Conservation (phyloP, 108 stramenopile genomes). For the Fistulifera pelliculosa region DNA sequence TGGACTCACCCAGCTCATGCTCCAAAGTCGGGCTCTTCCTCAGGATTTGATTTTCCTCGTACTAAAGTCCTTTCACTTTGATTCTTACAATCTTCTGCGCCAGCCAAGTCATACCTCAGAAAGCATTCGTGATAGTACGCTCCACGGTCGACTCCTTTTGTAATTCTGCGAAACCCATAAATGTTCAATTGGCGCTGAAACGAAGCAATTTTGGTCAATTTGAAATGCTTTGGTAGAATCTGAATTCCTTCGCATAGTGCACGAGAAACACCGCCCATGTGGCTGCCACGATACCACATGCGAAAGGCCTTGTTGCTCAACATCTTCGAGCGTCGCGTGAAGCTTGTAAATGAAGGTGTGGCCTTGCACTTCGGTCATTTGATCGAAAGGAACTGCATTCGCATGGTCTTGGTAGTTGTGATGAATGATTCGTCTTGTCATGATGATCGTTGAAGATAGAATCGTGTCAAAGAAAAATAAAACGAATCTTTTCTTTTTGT, state of each 20-base stretch:
- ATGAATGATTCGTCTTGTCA: too few species aligned
- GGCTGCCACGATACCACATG: constrained; percentile 55
- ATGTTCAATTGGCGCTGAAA: constrained; percentile 84
- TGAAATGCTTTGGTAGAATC: constrained; percentile 78
- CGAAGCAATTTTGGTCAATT: constrained; percentile 60
- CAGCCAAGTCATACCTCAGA: constrained; percentile 50
- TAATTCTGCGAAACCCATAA: constrained; percentile 55
- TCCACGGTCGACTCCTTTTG: constrained; percentile 57
- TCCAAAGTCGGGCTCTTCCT: constrained; percentile 70
- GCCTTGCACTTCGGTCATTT: too few species aligned
- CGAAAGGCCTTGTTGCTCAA: constrained; percentile 34
- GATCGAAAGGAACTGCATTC: too few species aligned
- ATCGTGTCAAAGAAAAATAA: too few species aligned
- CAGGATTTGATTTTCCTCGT: constrained; percentile 64
- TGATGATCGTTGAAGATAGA: too few species aligned
- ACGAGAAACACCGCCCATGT: constrained; percentile 70
- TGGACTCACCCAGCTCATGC: constrained; percentile 41
- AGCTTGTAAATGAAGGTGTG: constrained; percentile 51
- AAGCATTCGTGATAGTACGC: constrained; percentile 78
- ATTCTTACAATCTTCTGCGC: constrained; percentile 60
- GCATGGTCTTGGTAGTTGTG: too few species aligned
- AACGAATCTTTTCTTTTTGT: too few species aligned
- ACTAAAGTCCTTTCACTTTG: constrained; percentile 83
- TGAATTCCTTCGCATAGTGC: constrained; percentile 53
- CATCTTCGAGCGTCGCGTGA: constrained; percentile 47